phyloP scores from a whole-genome alignment of 257 asterid genomes.

The Buddleja alternifolia region DNA sequence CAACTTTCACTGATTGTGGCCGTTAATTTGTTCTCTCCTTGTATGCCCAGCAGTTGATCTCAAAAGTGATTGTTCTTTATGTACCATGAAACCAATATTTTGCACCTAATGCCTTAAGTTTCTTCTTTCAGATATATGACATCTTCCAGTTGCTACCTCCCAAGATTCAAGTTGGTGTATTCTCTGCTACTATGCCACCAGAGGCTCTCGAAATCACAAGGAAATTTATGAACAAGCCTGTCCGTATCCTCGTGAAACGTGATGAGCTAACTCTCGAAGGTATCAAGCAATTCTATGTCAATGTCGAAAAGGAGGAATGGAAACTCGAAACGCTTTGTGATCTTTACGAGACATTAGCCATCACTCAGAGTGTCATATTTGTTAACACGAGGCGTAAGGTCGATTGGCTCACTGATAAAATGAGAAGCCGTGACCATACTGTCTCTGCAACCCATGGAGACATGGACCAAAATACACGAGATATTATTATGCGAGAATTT shows the following conservation, averaged over 20 bases:
- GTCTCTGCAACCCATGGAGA: constrained; percentile 63
- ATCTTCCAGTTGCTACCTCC: constrained; percentile 65
- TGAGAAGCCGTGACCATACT: constrained; percentile 59
- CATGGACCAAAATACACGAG: constrained; percentile 70
- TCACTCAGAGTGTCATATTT: constrained; percentile 67
- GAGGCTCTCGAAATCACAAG: constrained; percentile 72
- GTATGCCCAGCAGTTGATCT: neutral
- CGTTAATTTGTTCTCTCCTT: neutral
- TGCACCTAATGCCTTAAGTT: neutral
- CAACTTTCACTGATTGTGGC: neutral
- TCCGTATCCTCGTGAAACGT: constrained; percentile 62
- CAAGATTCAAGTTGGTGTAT: constrained; percentile 67
- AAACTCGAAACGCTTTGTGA: constrained; percentile 60
- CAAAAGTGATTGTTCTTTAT: neutral
- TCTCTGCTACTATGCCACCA: constrained; percentile 61
- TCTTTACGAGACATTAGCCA: constrained; percentile 53
- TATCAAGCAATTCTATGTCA: constrained; percentile 56
- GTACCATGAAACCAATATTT: neutral
- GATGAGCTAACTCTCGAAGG: constrained; percentile 63
- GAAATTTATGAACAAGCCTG: constrained; percentile 67
- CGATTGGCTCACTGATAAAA: constrained; percentile 65
- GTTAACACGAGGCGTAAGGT: constrained; percentile 70
- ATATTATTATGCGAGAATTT: constrained; percentile 65
- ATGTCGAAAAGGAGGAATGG: constrained; percentile 57
- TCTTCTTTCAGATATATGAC: constrained; percentile 44